Base-by-base conservation (phyloP, 1,284 basidiomycete genomes). In the Neolentinus lepideus region DNA sequence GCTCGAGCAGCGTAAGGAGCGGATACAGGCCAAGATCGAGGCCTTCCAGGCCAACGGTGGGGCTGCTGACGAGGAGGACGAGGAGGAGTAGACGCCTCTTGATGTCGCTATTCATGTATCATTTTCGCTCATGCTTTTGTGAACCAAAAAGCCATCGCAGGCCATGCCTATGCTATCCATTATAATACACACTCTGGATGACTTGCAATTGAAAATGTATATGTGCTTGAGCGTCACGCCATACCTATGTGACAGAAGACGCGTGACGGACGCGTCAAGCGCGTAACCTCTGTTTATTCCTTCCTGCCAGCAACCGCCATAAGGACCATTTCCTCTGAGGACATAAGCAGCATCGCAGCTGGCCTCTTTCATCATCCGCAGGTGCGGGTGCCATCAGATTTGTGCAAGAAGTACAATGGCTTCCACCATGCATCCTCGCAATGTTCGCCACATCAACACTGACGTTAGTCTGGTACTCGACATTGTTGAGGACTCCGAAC, bases 11-110 rank as follows among this genome's bases (percentile, higher is more conserved):
- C 85, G 92, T 70, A 81, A 82, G 72, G 83, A 77, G 62, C 79
- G 79, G 60, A 90, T 98, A 72, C 83, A 88, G 62, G 77, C 74
- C 62, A 94, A 90, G 78, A 94, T 95, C 72, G 82, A 86, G 65
- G 84, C 84, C 60, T 95, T 93, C 87, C 80, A 91, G 71, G 79
- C 81, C 54, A 79, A 80, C 63, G 82, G 76, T 56, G 71, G 66
- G 53, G 75, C 65, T 10, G 76, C 61, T 36, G 78, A 66, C 45
- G 77, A 72, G 22, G 81, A 75, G n/a, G 83, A 79, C 12, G 75
- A 73, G 25, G 75, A 72, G 45, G 71, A 73, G 19, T 74, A 77
- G 79, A 83, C 6, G 21, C 8, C 16, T 6, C 8, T n/a, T 52
- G 14, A 8, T 36, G 12, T 33, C 51, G 21, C 51, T 4, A 12